Evolutionary conservation across 345 rosid species (phyloP).

Genomic region (Anacardium occidentale): DNA sequence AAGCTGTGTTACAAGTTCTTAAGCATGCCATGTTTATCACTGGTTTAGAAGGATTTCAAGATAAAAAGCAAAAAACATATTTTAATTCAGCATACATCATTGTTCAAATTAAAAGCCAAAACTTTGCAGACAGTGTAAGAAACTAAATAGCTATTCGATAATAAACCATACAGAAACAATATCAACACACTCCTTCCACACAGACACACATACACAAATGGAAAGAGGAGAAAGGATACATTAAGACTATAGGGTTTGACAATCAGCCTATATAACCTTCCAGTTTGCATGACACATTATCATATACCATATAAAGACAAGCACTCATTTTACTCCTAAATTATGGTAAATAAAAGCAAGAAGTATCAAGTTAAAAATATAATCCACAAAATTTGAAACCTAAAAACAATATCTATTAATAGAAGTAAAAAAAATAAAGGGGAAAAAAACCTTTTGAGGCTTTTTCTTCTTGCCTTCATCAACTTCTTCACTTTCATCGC

Average conservation of each 20-base stretch:
- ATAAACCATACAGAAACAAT: too few species aligned
- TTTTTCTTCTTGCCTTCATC: conserved; percentile 83
- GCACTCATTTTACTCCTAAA: neutral
- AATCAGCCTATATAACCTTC: neutral
- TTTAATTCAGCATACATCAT: too few species aligned
- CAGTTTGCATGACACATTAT: neutral
- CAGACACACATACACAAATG: too few species aligned
- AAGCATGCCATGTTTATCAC: neutral
- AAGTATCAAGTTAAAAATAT: conserved; percentile 7
- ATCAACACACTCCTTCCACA: too few species aligned
- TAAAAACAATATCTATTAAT: conserved; percentile 1
- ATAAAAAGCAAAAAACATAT: too few species aligned
- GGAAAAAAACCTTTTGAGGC: conserved; percentile 55
- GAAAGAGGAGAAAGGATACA: too few species aligned
- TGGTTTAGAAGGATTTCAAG: neutral
- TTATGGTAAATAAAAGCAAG: neutral
- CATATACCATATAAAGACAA: neutral
- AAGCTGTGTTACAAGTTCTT: neutral
- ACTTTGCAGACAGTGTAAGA: too few species aligned
- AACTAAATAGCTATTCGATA: too few species aligned
- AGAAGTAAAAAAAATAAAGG: neutral
- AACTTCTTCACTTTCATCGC: conserved; percentile 94
- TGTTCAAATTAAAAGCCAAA: too few species aligned
- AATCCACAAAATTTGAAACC: conserved; percentile 4
- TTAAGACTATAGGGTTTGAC: neutral